phyloP scores from a whole-genome alignment of 495 filamentous ascomycete genomes.

The Aspergillus sparsus region DNA sequence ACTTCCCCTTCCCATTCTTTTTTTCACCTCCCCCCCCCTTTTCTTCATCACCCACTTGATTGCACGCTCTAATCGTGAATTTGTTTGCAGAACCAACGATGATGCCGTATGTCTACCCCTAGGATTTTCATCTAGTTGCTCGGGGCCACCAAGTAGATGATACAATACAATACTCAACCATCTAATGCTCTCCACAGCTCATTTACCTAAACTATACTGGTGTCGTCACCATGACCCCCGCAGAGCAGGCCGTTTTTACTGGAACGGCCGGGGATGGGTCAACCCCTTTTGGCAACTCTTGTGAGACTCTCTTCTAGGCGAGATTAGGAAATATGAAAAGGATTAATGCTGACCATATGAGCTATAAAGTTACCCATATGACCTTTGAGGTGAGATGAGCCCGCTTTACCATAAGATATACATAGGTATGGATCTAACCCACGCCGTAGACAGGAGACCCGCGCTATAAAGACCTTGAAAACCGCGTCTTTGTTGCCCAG shows the following conservation, averaged over 20 bases:
- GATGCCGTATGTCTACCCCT: constrained; percentile 25
- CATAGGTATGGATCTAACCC: not conserved
- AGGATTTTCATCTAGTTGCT: not conserved
- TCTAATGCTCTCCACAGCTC: constrained; percentile 17
- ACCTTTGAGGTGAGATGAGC: constrained; percentile 46
- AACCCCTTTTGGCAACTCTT: constrained; percentile 57
- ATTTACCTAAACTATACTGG: constrained; percentile 56
- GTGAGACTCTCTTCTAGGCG: constrained; percentile 40
- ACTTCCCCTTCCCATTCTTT: not conserved
- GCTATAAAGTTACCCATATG: constrained; percentile 49
- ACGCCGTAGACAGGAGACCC: constrained; percentile 43
- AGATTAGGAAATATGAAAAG: not conserved
- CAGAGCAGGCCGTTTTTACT: constrained; percentile 42
- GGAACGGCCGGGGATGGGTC: constrained; percentile 49
- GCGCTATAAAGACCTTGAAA: constrained; percentile 52
- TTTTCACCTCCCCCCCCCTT: not conserved
- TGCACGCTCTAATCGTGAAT: not conserved
- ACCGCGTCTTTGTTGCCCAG: constrained; percentile 55
- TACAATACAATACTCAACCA: too few relatives aligned
- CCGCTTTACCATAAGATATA: not conserved
- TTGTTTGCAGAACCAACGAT: constrained; percentile 28
- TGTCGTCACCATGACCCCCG: constrained; percentile 39
- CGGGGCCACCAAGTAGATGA: too few relatives aligned
- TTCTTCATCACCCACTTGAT: not conserved
- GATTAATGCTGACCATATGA: constrained; percentile 1